Conservation (phyloP, 495 filamentous ascomycete genomes). For the Penicillium dipodomyicola region DNA sequence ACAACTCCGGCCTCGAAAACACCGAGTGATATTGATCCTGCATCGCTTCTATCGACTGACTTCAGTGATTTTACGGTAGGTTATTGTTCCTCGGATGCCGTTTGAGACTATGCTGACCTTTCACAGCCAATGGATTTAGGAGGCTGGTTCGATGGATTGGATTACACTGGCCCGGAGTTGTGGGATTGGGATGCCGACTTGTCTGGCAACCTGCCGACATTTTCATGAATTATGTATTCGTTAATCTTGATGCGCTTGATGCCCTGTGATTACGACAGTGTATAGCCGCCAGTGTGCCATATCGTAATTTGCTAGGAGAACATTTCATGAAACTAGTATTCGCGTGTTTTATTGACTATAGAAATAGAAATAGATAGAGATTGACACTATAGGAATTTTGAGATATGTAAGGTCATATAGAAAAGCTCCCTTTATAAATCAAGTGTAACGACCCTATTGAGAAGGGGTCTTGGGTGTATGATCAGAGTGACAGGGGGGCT, state of each 20-base stretch:
- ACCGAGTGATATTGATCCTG: slow-evolving; percentile 31
- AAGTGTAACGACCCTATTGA: too few species aligned
- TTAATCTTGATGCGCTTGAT: neutral
- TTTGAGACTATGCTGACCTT: slow-evolving; percentile 18
- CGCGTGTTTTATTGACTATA: too few species aligned
- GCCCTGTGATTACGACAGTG: too few species aligned
- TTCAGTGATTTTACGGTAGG: slow-evolving; percentile 36
- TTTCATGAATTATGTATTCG: neutral
- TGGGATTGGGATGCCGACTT: slow-evolving; percentile 42
- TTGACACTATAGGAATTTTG: too few species aligned
- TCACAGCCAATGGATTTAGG: slow-evolving; percentile 36
- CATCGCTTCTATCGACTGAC: slow-evolving; percentile 25
- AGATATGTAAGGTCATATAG: too few species aligned
- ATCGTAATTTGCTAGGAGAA: too few species aligned
- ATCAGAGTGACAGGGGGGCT: too few species aligned
- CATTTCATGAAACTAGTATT: too few species aligned
- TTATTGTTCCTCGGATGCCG: neutral
- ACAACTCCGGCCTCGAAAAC: slow-evolving; percentile 20
- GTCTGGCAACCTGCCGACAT: slow-evolving; percentile 19
- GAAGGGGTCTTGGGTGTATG: too few species aligned
- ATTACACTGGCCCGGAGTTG: slow-evolving; percentile 28
- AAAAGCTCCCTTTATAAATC: too few species aligned
- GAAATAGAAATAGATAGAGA: too few species aligned
- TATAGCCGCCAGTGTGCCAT: too few species aligned
- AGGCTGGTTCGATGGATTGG: slow-evolving; percentile 33